Conservation (phyloP, 2,329 filamentous ascomycete species). For the Fusarium sp. region DNA sequence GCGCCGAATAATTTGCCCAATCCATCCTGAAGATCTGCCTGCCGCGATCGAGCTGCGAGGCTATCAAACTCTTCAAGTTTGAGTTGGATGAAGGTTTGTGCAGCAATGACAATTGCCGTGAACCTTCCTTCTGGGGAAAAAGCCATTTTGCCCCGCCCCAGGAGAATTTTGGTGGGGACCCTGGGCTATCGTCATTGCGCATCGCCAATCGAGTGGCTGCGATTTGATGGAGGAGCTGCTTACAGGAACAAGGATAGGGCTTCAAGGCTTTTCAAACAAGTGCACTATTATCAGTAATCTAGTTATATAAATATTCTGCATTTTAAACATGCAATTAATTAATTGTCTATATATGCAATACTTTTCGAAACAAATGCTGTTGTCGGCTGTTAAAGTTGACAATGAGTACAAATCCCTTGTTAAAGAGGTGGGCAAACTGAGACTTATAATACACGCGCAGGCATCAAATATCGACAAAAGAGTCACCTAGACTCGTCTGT, state of each 20-base stretch:
- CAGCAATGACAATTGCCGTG: slow-evolving; percentile 19
- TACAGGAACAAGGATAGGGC: slow-evolving; percentile 1
- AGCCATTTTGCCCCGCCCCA: slow-evolving; percentile 39
- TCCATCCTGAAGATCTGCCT: slow-evolving; percentile 34
- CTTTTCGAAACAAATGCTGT: background rate
- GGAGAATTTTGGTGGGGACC: slow-evolving; percentile 33
- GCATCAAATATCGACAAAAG: background rate
- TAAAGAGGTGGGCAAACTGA: background rate
- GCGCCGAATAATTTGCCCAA: slow-evolving; percentile 39
- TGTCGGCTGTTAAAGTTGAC: background rate
- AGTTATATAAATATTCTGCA: background rate
- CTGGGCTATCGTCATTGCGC: slow-evolving; percentile 27
- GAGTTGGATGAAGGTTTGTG: background rate
- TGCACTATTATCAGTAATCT: background rate
- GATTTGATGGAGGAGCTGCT: slow-evolving; percentile 31
- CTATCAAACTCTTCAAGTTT: background rate
- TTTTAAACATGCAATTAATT: background rate
- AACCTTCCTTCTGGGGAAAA: slow-evolving; percentile 33
- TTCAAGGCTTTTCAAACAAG: background rate
- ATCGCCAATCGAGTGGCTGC: slow-evolving; percentile 39
- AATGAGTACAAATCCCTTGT: background rate
- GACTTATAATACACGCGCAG: background rate
- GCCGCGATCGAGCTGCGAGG: slow-evolving; percentile 8
- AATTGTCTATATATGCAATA: background rate
- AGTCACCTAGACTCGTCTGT: slow-evolving; percentile 41